phyloP scores from a whole-genome alignment of 129 eudicot genomes.

The Rutidosis leptorrhynchoides region DNA sequence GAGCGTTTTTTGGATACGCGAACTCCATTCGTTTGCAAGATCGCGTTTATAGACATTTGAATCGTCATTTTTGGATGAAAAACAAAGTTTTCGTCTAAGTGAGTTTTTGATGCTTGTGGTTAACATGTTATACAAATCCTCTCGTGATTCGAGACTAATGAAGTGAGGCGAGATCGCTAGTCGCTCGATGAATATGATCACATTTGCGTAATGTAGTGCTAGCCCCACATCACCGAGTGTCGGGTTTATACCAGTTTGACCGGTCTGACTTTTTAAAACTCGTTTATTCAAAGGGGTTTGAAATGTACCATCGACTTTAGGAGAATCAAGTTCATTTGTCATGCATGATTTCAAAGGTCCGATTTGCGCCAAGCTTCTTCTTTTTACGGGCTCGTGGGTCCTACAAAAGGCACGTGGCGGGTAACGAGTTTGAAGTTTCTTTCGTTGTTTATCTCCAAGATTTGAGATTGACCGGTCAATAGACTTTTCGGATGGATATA shows the following conservation, averaged over 20 bases:
- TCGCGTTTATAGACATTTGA: conserved; percentile 47
- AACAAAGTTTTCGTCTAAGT: conserved; percentile 50
- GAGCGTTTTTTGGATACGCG: conserved; percentile 44
- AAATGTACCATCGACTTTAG: conserved; percentile 20
- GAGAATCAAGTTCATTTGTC: conserved; percentile 52
- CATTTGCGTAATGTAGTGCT: conserved; percentile 84
- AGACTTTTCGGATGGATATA: conserved; percentile 36
- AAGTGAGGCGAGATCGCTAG: conserved; percentile 79
- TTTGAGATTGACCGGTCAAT: conserved; percentile 56
- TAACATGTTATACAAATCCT: conserved; percentile 76
- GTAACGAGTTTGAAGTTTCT: conserved; percentile 30
- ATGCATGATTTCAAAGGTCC: conserved; percentile 68
- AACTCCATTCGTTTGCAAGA: conserved; percentile 65
- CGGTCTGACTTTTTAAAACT: conserved; percentile 34
- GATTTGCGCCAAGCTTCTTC: conserved; percentile 44
- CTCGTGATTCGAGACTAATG: conserved; percentile 77
- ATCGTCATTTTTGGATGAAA: conserved; percentile 31
- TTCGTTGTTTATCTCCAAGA: conserved; percentile 40
- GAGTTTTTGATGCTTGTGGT: conserved; percentile 57
- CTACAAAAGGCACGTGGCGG: conserved; percentile 32
- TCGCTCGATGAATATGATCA: conserved; percentile 66
- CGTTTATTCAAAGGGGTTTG: conserved; percentile 31
- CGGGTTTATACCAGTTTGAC: conserved; percentile 37
- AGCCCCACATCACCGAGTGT: conserved; percentile 77
- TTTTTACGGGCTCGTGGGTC: conserved; percentile 32